phyloP scores from a whole-genome alignment of 306 rosid species.

The Aeschynomene evenia region DNA sequence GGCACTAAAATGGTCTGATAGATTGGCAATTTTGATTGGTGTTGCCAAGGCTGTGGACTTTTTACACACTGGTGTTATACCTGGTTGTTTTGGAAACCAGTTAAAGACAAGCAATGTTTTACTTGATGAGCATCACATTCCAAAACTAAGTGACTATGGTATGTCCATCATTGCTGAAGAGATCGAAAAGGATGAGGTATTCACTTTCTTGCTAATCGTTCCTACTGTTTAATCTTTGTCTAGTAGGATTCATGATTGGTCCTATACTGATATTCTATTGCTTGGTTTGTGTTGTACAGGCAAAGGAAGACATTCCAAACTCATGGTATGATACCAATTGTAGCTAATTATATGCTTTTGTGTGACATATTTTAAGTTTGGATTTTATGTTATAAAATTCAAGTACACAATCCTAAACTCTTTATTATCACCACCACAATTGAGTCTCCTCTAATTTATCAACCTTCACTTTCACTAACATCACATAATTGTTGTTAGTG shows the following conservation, averaged over 20 bases:
- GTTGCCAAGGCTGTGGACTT: conserved; percentile 87
- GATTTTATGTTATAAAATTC: not conserved
- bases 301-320: conserved; percentile 54
- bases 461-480: not conserved
- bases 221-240: not conserved
- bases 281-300: conserved; percentile 44
- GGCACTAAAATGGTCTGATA: conserved; percentile 79
- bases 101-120: conserved; percentile 67
- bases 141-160: conserved; percentile 89
- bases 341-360: not conserved
- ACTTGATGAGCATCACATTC: conserved; percentile 73
- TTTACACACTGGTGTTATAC: conserved; percentile 78
- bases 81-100: conserved; percentile 68
- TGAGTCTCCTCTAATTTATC: not conserved
- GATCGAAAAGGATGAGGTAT: conserved; percentile 61
- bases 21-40: conserved; percentile 76
- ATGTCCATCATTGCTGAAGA: conserved; percentile 63
- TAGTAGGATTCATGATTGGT: not conserved
- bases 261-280: conserved; percentile 24
- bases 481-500: not conserved
- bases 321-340: conserved; percentile 50
- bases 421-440: not conserved
- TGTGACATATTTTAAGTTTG: not conserved
- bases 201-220: conserved; percentile 6
- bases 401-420: too few species aligned